A percentile compares a stretch with the other conserved stretches of the same genome.
These are phyloP conservation scores for Candida alai DNA, from an alignment of 805 yeast species.

Conservation along the genomic window DNA sequence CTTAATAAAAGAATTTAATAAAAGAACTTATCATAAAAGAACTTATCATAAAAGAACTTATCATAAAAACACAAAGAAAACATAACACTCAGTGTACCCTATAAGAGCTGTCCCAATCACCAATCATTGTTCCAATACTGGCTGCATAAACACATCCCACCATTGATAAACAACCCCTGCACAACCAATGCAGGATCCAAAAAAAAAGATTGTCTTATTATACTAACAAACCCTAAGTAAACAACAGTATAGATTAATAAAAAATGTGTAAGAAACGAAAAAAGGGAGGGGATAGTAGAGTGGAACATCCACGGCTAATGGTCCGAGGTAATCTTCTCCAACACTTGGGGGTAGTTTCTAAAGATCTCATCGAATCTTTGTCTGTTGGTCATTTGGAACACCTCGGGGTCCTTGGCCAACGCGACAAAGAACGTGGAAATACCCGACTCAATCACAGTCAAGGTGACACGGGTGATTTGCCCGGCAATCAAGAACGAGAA, in stretches of 20 bases:
- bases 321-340: slow-evolving; percentile 45
- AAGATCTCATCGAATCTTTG: slow-evolving; percentile 59
- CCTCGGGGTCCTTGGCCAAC: slow-evolving; percentile 79
- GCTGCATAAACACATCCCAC: too few species aligned
- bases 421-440: slow-evolving; percentile 82
- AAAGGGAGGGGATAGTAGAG: not conserved
- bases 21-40: too few species aligned
- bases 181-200: too few species aligned
- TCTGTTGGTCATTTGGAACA: slow-evolving; percentile 71
- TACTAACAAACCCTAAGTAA: slow-evolving; percentile 2
- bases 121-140: too few species aligned
- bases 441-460: slow-evolving; percentile 76
- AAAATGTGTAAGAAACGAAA: too few species aligned
- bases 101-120: too few species aligned
- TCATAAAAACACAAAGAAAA: too few species aligned
- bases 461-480: slow-evolving; percentile 70
- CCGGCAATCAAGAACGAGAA: slow-evolving; percentile 69
- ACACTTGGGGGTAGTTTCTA: slow-evolving; percentile 64
- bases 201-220: not conserved
- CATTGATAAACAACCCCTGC: too few species aligned
- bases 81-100: too few species aligned
- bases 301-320: slow-evolving; percentile 16
- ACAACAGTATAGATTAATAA: not conserved
- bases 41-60: too few species aligned
- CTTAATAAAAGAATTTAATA: too few species aligned